A percentile compares a stretch with the other conserved stretches of the same genome.
Conservation (phyloP, 345 rosid species). For the Zanthoxylum bungeanum region DNA sequence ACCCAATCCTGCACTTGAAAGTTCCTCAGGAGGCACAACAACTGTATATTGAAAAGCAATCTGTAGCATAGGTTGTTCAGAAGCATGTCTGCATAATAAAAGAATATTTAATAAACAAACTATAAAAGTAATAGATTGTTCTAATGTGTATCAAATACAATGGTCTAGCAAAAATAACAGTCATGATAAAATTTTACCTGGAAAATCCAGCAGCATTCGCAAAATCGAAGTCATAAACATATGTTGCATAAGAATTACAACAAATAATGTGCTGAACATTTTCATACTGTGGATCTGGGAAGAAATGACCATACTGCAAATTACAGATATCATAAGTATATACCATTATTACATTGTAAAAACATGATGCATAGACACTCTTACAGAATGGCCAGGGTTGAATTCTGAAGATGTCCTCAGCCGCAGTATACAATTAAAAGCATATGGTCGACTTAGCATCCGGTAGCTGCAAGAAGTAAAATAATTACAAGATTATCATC, state of each 20-base stretch:
- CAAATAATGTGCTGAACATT: conserved; percentile 96
- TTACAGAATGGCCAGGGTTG: conserved; percentile 76
- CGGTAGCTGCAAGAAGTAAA: conserved; percentile 58
- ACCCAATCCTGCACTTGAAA: conserved; percentile 44
- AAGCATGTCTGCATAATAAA: conserved; percentile 48
- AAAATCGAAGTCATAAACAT: conserved; percentile 94
- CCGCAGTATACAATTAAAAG: conserved; percentile 88
- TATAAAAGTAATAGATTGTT: background rate
- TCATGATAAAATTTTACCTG: conserved; percentile 42
- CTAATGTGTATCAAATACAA: background rate
- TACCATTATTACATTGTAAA: conserved; percentile 1
- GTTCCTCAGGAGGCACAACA: conserved; percentile 80
- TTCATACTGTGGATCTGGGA: conserved; percentile 96
- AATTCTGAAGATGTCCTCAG: conserved; percentile 93
- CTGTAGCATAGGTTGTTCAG: conserved; percentile 88
- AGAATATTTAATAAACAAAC: background rate
- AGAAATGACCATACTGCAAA: conserved; percentile 97
- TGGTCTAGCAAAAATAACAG: conserved; percentile 2
- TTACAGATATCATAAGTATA: conserved; percentile 12
- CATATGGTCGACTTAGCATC: conserved; percentile 92
- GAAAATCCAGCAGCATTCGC: conserved; percentile 73
- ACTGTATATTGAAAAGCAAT: conserved; percentile 95
- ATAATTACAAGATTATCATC: background rate
- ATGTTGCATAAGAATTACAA: conserved; percentile 94
- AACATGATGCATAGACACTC: background rate